Base-by-base conservation (phyloP, 2,329 filamentous ascomycete species). In the Talaromyces albobiverticillius region DNA sequence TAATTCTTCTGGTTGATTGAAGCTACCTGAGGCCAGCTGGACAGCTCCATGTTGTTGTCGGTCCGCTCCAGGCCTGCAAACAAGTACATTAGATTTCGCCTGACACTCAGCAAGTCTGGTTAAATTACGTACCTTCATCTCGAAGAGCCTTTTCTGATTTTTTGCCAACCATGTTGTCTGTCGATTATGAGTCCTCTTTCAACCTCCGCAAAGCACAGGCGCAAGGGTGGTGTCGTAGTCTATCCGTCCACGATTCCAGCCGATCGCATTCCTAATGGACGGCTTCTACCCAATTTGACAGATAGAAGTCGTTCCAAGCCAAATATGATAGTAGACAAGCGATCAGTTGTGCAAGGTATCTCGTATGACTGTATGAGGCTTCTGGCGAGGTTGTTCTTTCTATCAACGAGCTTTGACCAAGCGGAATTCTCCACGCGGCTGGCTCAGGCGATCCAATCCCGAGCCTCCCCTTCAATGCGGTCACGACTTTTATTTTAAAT, bases 1-100 rank as follows among this genome's bases (percentile, higher is more conserved):
- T 99, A 99, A 73, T 99, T 99, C 78, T 99, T 99, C 73, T 99
- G 94, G 70, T 99, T 99, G 74, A 99, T 99, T 65, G 94, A 90
- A 41, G 84, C 82, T 55, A 96, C 86, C 67, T 94, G 88, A 9
- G 94, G 93, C 93, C 94, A 99, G 71, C 82, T 95, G 46, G 91
- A 89, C 68, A 94, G 84, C 68, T 92, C 94, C 87, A 99, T 93
- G 75, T 93, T 92, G 83, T 99, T 99, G 79, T 99, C 94, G 57
- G 94, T 97, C 69, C 93, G 84, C 76, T 95, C 90, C 60, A 99
- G 85, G 61, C 94, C 93, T 96, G 41, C 51, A 46, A 43, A 38
- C 10, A n/a, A n/a, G 29, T 2, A 26, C 20, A 16, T 36, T 40
- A 51, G 36, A 46, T 36, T 8, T 34, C 10, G 10, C 16, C 16